Base-by-base conservation (phyloP, 768 basidiomycete genomes). In the Amanita polypyramis region DNA sequence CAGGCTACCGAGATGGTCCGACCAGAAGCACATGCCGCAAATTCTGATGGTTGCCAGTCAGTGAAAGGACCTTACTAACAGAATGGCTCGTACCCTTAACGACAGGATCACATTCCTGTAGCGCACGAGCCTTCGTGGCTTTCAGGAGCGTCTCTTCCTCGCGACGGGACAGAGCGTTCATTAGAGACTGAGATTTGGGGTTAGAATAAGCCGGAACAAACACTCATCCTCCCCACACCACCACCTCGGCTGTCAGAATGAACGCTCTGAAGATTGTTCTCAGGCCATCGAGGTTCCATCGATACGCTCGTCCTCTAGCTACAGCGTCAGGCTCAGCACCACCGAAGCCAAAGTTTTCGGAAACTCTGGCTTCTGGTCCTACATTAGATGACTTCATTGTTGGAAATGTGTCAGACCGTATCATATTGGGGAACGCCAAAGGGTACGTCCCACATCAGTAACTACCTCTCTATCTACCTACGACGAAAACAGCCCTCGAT, bases 141-240 rank as follows among this genome's bases (percentile, higher is more conserved):
- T 93, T 92, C 33, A 85, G 63, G 34, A 94, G 74, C 6, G 81
- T 82, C 38, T 94, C 90, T 61, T 94, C 90, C 67, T 93, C 90
- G 42, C 90, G 75, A 48, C 88, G 76, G 32, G 90, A 93, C 27
- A 93, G 76, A 35, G 88, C 75, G 63, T 90, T 80, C 90, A 92
- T 92, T 7, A 27, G 10, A 42, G 30, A 11, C 42, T 27, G 25
- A 27, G 25, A 27, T 27, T 27, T 7, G 29, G n/a, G 39, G 35
- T 38, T 19, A n/a, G 25, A 20, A 15, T 33, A 40, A 47, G 21
- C 27, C 17, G 23, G 46, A 34, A 48, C 47, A 48, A 40, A 48
- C 47, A 48, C 33, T 14, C 5, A n/a, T 33, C 15, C 32, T 19
- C 33, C 35, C 6, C 33, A 29, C 12, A 23, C 11, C 3, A 25